A percentile compares a stretch with the other conserved stretches of the same genome.
These are phyloP conservation scores for Ilyonectria robusta DNA, from an alignment of 2,329 filamentous ascomycete species.

Conservation along the genomic window DNA sequence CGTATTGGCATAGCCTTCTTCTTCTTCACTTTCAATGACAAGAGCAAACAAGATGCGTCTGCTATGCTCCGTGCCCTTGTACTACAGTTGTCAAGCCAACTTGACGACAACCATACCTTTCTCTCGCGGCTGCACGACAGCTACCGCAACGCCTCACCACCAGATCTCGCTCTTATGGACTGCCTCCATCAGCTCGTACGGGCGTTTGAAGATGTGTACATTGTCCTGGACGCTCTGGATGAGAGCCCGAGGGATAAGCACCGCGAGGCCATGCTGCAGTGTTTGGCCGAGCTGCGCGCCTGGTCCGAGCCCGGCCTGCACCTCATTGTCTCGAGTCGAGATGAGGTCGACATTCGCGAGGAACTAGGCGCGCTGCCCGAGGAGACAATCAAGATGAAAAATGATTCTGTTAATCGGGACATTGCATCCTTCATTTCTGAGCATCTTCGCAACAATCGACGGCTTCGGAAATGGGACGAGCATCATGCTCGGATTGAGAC, in stretches of 20 bases:
- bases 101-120: slow-evolving; percentile 29
- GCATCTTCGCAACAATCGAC: slow-evolving; percentile 9
- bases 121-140: slow-evolving; percentile 38
- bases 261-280: slow-evolving; percentile 44
- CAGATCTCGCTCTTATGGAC: slow-evolving; percentile 38
- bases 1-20: slow-evolving; percentile 53
- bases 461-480: slow-evolving; percentile 18
- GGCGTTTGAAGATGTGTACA: slow-evolving; percentile 50
- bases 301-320: slow-evolving; percentile 45
- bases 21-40: slow-evolving; percentile 57
- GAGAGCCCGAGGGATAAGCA: slow-evolving; percentile 50
- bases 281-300: slow-evolving; percentile 41
- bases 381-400: slow-evolving; percentile 30
- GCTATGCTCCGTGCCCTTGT: slow-evolving; percentile 52
- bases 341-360: slow-evolving; percentile 49
- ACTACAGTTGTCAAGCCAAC: slow-evolving; percentile 51
- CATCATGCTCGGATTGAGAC: slow-evolving; percentile 11
- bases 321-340: slow-evolving; percentile 52
- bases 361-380: slow-evolving; percentile 27
- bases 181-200: slow-evolving; percentile 42
- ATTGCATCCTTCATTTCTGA: slow-evolving; percentile 25
- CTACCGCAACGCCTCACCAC: slow-evolving; percentile 34
- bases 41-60: slow-evolving; percentile 48
- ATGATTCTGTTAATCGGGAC: slow-evolving; percentile 17
- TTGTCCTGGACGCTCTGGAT: slow-evolving; percentile 56